phyloP scores from a whole-genome alignment of 768 basidiomycete species.

The Podaxis mareebaensis region DNA sequence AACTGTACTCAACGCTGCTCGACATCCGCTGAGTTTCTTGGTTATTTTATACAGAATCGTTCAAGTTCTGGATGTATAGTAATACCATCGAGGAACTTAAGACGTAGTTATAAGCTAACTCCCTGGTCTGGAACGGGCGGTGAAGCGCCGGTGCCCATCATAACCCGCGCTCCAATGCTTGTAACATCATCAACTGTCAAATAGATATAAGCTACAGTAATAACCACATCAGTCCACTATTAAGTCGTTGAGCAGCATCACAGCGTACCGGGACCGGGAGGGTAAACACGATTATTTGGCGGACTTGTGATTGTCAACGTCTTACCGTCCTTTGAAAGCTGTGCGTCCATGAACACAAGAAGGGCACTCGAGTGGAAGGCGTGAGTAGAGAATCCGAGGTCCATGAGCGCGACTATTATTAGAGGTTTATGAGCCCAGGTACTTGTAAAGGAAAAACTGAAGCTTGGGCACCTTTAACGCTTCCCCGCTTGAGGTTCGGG shows the following conservation, averaged over 20 bases:
- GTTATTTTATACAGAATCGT: no score
- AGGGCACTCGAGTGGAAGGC: conserved; percentile 41
- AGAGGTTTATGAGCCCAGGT: neutral
- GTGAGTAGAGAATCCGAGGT: conserved; percentile 44
- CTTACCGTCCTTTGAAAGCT: conserved; percentile 31
- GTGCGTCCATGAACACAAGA: conserved; percentile 36
- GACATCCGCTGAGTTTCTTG: no score
- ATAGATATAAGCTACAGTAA: neutral
- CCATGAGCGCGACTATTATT: conserved; percentile 35
- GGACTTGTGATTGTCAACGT: conserved; percentile 36
- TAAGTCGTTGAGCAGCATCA: neutral
- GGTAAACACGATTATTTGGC: conserved; percentile 36
- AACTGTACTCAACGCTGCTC: no score
- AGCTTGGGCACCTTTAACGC: conserved; percentile 30
- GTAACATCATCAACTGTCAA: conserved; percentile 22
- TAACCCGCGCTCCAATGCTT: conserved; percentile 36
- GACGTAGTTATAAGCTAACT: conserved; percentile 3
- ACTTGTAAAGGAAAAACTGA: no score
- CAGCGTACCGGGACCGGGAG: conserved; percentile 38
- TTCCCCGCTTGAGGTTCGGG: conserved; percentile 23
- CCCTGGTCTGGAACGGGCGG: conserved; percentile 40
- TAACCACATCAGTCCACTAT: neutral
- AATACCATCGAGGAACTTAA: no score
- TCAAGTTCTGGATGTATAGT: no score
- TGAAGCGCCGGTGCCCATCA: conserved; percentile 39